Conservation (phyloP, 2,329 filamentous ascomycete genomes). For the Moelleriella libera region DNA sequence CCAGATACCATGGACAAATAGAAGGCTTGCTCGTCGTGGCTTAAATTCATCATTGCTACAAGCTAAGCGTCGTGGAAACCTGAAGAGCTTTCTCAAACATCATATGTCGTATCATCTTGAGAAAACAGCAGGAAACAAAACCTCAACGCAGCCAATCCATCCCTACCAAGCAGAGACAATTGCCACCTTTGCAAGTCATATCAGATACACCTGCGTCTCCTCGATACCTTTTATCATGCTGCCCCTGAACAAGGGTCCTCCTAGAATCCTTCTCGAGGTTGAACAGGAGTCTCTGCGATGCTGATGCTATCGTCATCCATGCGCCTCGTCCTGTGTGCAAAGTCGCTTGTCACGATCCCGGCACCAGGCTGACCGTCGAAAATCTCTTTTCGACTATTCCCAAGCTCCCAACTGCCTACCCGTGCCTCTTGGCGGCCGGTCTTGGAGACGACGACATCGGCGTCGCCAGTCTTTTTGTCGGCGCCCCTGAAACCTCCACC, state of each 20-base stretch:
- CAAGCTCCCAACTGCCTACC: slow-evolving; percentile 35
- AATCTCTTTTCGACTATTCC: slow-evolving; percentile 8
- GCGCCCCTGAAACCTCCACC: slow-evolving; percentile 27
- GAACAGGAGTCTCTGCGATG: slow-evolving; percentile 21
- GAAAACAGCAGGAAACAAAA: too few relatives aligned
- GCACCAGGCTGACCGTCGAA: slow-evolving; percentile 5
- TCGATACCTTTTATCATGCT: neutral
- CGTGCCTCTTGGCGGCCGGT: slow-evolving; percentile 28
- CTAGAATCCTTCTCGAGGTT: slow-evolving; percentile 24
- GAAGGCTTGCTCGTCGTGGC: too few relatives aligned
- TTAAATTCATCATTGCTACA: too few relatives aligned
- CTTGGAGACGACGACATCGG: slow-evolving; percentile 25
- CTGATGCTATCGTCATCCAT: slow-evolving; percentile 20
- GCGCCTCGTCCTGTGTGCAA: slow-evolving; percentile 6
- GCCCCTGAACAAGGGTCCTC: neutral
- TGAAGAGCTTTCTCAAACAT: too few relatives aligned
- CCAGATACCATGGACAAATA: too few relatives aligned
- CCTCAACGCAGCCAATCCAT: too few relatives aligned
- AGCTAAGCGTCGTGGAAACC: too few relatives aligned
- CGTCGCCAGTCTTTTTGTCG: slow-evolving; percentile 29
- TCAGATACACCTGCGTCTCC: too few relatives aligned
- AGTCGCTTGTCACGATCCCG: slow-evolving; percentile 11
- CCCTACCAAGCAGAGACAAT: too few relatives aligned
- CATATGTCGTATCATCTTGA: too few relatives aligned
- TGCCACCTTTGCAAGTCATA: too few relatives aligned